Base-by-base conservation (phyloP, 495 filamentous ascomycete genomes). In the Haplographium delicatum region DNA sequence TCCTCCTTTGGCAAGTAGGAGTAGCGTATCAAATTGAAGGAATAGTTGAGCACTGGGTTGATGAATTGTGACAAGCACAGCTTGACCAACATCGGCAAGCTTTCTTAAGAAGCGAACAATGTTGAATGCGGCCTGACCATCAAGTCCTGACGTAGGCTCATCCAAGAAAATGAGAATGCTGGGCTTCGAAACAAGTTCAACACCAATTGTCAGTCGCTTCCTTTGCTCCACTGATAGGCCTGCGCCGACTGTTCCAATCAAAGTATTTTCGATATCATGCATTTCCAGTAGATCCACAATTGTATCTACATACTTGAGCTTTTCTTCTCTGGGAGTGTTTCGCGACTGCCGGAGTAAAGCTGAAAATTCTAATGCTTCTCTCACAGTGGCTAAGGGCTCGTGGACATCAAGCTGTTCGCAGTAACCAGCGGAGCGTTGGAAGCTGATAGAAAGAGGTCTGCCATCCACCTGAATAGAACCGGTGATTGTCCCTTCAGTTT, bases 181-280 rank as follows among this genome's bases (percentile, higher is more conserved):
- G 0, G 84, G 84, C 62, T 84, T 87, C 0, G 74, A 72, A 0
- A 79, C 83, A 1, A 89, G 64, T 58, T 89, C 85, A 8, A 87
- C 80, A 13, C 75, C 84, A 45, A 86, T 85, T 11, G 89, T 95
- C 15, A 95, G 65, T 18, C 88, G 78, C 65, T 95, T 96, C 2
- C 89, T 73, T 63, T 94, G 91, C 61, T 96, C 91, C 28, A 96
- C 88, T 57, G 91, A 93, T 41, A 98, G 74, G 60, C 90, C 91
- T 63, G 91, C 87, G 18, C 88, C 88, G 3, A 85, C 81, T 4
- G 68, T 80, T 61, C 91, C 91, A 44, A 95, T 86, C 34, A 95
- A 72, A 20, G 89, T 87, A 48, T 95, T 85, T n/a, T 88, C 86
- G 51, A 88, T 90, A 43, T 86, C 81, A 57, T 86, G 74, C 89